phyloP scores from a whole-genome alignment of 331 rosid genomes.

The Acacia concinna region DNA sequence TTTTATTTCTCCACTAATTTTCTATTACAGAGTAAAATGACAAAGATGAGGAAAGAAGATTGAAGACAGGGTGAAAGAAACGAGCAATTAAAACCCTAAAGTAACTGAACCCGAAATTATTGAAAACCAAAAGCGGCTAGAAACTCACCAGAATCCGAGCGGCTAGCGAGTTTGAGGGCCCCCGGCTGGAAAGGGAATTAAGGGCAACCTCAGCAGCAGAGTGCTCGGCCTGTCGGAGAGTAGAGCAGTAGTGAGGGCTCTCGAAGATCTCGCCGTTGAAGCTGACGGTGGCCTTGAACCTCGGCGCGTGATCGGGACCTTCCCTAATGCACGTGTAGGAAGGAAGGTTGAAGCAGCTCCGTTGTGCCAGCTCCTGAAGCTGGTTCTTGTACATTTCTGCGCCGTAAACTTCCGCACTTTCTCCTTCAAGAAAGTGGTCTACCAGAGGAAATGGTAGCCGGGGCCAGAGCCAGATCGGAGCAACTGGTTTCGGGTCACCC shows the following conservation, averaged over 20 bases:
- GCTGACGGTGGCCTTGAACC: slow-evolving; percentile 93
- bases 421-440: slow-evolving; percentile 32
- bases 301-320: slow-evolving; percentile 99
- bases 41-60: slow-evolving; percentile 4
- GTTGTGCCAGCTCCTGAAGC: slow-evolving; percentile 99
- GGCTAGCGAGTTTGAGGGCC: slow-evolving; percentile 96
- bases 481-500: slow-evolving; percentile 29
- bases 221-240: slow-evolving; percentile 97
- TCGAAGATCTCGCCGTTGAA: slow-evolving; percentile 96
- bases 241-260: slow-evolving; percentile 81
- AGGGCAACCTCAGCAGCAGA: slow-evolving; percentile 98
- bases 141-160: slow-evolving; percentile 83
- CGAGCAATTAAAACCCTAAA: slow-evolving; percentile 26
- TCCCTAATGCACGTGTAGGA: slow-evolving; percentile 91
- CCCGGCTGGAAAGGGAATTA: slow-evolving; percentile 80
- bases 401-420: slow-evolving; percentile 26
- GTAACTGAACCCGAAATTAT: neutral
- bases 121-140: neutral
- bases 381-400: slow-evolving; percentile 98
- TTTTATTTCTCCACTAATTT: neutral
- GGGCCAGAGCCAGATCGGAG: slow-evolving; percentile 42
- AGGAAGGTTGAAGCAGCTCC: slow-evolving; percentile 98
- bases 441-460: neutral
- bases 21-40: neutral
- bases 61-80: neutral